Conservation (phyloP, 2,329 filamentous ascomycete species). For the Bipolaris sorokiniana region DNA sequence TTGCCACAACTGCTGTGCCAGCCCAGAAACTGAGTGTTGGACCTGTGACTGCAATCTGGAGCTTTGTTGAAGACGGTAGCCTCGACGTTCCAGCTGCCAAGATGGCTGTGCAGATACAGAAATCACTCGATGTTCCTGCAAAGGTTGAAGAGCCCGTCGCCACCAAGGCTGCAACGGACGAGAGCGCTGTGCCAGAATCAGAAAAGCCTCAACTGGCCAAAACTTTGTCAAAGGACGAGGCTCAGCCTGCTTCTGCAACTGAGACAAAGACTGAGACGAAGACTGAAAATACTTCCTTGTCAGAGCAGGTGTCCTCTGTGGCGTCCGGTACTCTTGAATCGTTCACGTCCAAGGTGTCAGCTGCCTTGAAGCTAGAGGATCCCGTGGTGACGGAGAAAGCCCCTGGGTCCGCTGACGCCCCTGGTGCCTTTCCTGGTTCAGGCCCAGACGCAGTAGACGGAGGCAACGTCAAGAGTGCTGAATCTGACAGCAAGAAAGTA, state of each 20-base stretch:
- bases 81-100: slow-evolving; percentile 43
- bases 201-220: slow-evolving; percentile 16
- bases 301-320: slow-evolving; percentile 9
- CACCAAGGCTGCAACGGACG: slow-evolving; percentile 12
- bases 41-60: slow-evolving; percentile 43
- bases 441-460: slow-evolving; percentile 15
- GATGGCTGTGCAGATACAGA: slow-evolving; percentile 37
- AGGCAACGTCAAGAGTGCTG: slow-evolving; percentile 1
- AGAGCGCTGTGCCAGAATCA: slow-evolving; percentile 10
- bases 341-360: slow-evolving; percentile 6
- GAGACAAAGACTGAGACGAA: slow-evolving; percentile 2
- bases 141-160: slow-evolving; percentile 11
- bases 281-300: neutral
- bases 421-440: slow-evolving; percentile 29
- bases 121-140: slow-evolving; percentile 20
- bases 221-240: slow-evolving; percentile 11
- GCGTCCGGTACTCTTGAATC: slow-evolving; percentile 5
- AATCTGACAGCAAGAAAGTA: slow-evolving; percentile 15
- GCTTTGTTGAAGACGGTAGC: slow-evolving; percentile 43
- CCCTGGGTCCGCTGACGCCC: slow-evolving; percentile 25
- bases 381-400: slow-evolving; percentile 19
- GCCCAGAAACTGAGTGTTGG: slow-evolving; percentile 34
- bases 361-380: slow-evolving; percentile 13
- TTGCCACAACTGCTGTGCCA: slow-evolving; percentile 39
- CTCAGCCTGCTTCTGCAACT: slow-evolving; percentile 6